These are phyloP conservation scores for Tephrocybe sp. DNA, from an alignment of 768 basidiomycete species.

Conservation along the genomic window DNA sequence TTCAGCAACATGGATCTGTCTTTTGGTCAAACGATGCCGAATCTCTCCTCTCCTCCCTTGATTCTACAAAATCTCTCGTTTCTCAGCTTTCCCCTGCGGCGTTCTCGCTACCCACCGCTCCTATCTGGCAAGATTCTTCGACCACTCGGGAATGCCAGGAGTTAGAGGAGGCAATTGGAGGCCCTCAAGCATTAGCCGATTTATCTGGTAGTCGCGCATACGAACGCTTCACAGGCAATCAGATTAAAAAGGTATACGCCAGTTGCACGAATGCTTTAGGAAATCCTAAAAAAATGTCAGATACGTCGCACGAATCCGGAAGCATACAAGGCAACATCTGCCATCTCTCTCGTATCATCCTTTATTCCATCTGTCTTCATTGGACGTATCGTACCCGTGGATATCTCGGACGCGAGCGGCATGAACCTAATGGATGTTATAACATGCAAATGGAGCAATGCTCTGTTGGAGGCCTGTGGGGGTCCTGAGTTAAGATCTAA, in stretches of 20 bases:
- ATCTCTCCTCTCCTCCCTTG: slow-evolving; percentile 47
- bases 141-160: slow-evolving; percentile 71
- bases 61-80: slow-evolving; percentile 45
- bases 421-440: slow-evolving; percentile 87
- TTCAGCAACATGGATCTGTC: slow-evolving; percentile 83
- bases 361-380: slow-evolving; percentile 84
- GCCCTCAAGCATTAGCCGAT: slow-evolving; percentile 67
- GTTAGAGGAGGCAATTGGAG: slow-evolving; percentile 67
- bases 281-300: slow-evolving; percentile 27
- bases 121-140: slow-evolving; percentile 93
- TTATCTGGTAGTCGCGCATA: slow-evolving; percentile 82
- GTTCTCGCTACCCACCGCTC: slow-evolving; percentile 65
- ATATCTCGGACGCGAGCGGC: slow-evolving; percentile 86
- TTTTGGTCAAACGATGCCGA: slow-evolving; percentile 70
- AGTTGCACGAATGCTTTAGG: background rate
- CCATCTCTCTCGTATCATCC: slow-evolving; percentile 79
- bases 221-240: slow-evolving; percentile 85
- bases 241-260: slow-evolving; percentile 64
- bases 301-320: slow-evolving; percentile 52
- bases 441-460: slow-evolving; percentile 70
- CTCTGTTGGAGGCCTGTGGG: slow-evolving; percentile 64
- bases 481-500: slow-evolving; percentile 65
- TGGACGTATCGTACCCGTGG: slow-evolving; percentile 73
- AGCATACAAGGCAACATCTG: slow-evolving; percentile 55
- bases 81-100: slow-evolving; percentile 62